A percentile compares a stretch with the other conserved stretches of the same genome.
phyloP scores from a whole-genome alignment of 192 early-diverging fungal species.

The Backusella mclennaniae region DNA sequence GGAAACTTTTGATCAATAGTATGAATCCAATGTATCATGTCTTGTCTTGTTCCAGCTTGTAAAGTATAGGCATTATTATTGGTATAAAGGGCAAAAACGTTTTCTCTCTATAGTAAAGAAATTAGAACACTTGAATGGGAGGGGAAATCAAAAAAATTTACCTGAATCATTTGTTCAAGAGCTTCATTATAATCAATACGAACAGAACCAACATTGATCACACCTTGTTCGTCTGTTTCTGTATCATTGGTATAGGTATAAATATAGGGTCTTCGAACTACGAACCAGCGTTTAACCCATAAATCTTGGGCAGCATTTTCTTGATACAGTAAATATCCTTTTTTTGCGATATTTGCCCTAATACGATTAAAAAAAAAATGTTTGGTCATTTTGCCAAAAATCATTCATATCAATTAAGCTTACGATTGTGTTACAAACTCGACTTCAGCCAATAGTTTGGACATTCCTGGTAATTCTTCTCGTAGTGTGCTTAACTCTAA shows the following conservation, averaged over 20 bases:
- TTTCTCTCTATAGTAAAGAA: slow-evolving; percentile 42
- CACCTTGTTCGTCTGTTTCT: slow-evolving; percentile 65
- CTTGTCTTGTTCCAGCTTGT: slow-evolving; percentile 58
- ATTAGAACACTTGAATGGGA: background rate
- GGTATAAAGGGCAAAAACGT: slow-evolving; percentile 71
- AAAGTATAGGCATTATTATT: slow-evolving; percentile 63
- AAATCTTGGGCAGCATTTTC: slow-evolving; percentile 51
- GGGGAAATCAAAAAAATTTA: slow-evolving; percentile 48
- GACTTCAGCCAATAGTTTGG: slow-evolving; percentile 45
- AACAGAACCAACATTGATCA: slow-evolving; percentile 72
- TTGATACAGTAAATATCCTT: slow-evolving; percentile 52
- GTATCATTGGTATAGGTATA: slow-evolving; percentile 67
- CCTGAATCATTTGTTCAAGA: slow-evolving; percentile 59
- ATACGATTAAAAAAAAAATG: background rate
- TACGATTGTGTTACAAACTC: slow-evolving; percentile 42
- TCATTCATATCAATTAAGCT: background rate
- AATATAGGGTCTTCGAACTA: slow-evolving; percentile 77
- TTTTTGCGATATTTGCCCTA: slow-evolving; percentile 56
- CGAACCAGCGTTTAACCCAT: slow-evolving; percentile 82
- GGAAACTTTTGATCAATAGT: slow-evolving; percentile 45
- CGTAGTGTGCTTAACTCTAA: slow-evolving; percentile 13
- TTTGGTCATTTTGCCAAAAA: background rate
- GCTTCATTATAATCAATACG: slow-evolving; percentile 59
- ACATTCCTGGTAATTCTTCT: slow-evolving; percentile 6
- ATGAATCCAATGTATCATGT: slow-evolving; percentile 69